Base-by-base conservation (phyloP, 2,329 filamentous ascomycete species). In the Penicillium thymicola region DNA sequence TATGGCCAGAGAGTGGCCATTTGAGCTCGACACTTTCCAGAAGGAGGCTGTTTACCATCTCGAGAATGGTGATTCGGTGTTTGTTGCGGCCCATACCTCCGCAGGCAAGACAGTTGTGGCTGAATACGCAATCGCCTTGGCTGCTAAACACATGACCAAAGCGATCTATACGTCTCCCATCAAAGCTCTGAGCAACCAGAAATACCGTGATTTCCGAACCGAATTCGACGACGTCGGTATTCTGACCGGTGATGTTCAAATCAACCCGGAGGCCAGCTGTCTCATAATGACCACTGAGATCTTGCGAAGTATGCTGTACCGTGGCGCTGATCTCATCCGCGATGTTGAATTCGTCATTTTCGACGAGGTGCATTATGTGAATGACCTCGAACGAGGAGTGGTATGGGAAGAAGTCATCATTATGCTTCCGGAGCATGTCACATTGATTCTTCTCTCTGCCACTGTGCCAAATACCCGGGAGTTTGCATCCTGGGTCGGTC, bases 401-500 rank as follows among this genome's bases (percentile, higher is more conserved):
- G 94, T 99, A 0, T 99, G 94, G 94, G 94, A 99, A 75, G 94
- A 99, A 75, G 94, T 99, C 67, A 99, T 99, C 69, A 99, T 99
- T 68, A 97, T 99, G 94, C 82, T 99, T 54, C 94, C 94, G 0
- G 92, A 96, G 71, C 94, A 99, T 75, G 91, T 99, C 38, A 96
- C 94, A 2, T 82, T 99, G 23, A 99, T 99, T 64, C 79, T 97
- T 2, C 82, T 99, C 3, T 99, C 94, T 5, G 94, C 94, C 0
- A 99, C 94, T 0, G 94, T 99, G 0, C 94, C 94, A 2, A 99
- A 99, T 71, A 97, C 94, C 0, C 86, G 97, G 61, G 94, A 99
- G 71, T 99, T 99, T 67, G 94, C 94, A 1, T 97, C 92, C 0
- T 99, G 94, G 94, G 93, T 99, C 25, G 94, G 94, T 11, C 85